These are phyloP conservation scores for Perkinsus chesapeaki DNA, from an alignment of 169 alveolate species.

Conservation along the genomic window DNA sequence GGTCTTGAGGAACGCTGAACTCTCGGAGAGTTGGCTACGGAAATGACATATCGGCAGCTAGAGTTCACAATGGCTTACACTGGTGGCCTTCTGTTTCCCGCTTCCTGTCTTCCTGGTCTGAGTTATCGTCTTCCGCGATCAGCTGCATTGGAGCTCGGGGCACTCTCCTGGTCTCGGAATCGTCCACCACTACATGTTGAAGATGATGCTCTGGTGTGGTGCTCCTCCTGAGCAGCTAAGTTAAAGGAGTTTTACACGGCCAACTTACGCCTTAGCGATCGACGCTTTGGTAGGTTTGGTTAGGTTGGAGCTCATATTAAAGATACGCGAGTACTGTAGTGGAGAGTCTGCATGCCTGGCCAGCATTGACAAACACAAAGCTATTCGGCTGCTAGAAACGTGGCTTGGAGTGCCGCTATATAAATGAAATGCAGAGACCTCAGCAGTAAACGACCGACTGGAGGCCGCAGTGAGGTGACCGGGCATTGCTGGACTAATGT, in stretches of 20 bases:
- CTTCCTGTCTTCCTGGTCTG: background rate
- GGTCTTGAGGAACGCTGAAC: background rate
- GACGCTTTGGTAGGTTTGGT: background rate
- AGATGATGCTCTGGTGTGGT: background rate
- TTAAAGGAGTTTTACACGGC: too few relatives aligned
- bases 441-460: background rate
- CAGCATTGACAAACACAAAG: too few relatives aligned
- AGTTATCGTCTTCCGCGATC: background rate
- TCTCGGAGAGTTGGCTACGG: background rate
- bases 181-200: background rate
- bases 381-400: too few relatives aligned
- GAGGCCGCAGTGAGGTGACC: too few relatives aligned
- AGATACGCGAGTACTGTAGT: background rate
- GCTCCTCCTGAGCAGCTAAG: background rate
- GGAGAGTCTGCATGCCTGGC: too few relatives aligned
- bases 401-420: too few relatives aligned
- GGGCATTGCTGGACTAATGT: too few relatives aligned
- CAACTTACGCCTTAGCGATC: background rate
- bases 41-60: background rate
- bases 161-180: background rate
- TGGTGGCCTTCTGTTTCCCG: background rate
- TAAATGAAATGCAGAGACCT: background rate
- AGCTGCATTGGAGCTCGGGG: background rate
- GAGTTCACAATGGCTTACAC: background rate
- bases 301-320: background rate